Evolutionary conservation across 305 asterid genomes (phyloP).

Genomic region (Euphrasia arctica): DNA sequence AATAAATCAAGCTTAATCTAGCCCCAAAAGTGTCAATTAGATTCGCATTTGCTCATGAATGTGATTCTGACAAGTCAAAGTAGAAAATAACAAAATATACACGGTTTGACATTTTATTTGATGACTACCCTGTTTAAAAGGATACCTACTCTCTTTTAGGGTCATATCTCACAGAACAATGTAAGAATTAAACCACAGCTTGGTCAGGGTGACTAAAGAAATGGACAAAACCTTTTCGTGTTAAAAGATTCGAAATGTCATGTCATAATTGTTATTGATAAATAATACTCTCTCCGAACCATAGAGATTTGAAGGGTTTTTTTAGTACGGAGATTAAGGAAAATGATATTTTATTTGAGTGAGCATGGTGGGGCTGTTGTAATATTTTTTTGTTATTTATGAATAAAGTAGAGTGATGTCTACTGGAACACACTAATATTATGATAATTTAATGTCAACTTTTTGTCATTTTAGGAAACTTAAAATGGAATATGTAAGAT

Average conservation of each 20-base stretch:
- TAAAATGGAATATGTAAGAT: too few species aligned
- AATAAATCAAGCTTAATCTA: slow-evolving; percentile 19
- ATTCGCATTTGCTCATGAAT: slow-evolving; percentile 7
- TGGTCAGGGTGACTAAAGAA: neutral
- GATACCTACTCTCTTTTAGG: neutral
- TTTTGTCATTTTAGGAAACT: too few species aligned
- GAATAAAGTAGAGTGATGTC: too few species aligned
- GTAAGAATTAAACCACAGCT: slow-evolving; percentile 12
- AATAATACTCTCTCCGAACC: neutral
- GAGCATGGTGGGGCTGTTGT: too few species aligned
- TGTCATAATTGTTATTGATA: neutral
- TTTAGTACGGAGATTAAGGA: too few species aligned
- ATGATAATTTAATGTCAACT: too few species aligned
- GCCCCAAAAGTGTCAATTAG: slow-evolving; percentile 25
- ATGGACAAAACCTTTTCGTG: neutral
- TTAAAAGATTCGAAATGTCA: neutral
- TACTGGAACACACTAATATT: too few species aligned
- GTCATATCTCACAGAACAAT: slow-evolving; percentile 15
- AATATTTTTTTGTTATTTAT: too few species aligned
- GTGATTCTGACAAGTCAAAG: slow-evolving; percentile 24
- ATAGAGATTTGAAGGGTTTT: too few species aligned
- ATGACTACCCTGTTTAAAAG: neutral
- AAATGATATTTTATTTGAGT: too few species aligned
- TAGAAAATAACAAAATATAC: neutral
- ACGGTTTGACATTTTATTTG: neutral